Base-by-base conservation (phyloP, 805 yeast genomes). In the Lipomyces spencermartinsiae region DNA sequence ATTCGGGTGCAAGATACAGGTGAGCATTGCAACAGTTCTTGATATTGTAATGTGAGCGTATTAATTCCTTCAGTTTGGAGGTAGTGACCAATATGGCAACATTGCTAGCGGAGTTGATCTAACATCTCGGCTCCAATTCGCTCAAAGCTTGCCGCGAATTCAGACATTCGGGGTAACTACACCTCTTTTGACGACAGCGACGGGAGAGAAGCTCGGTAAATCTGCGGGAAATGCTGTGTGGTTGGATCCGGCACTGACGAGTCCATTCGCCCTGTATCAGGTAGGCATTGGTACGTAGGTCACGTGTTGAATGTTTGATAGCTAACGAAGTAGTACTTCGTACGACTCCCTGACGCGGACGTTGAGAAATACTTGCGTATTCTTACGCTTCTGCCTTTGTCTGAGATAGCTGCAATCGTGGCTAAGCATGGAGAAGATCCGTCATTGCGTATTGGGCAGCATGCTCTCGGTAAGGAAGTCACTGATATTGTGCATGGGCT, bases 71-170 rank as follows among this genome's bases (percentile, higher is more conserved):
- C 31, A 62, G 67, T 39, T 82, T 8, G 99, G 99, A 31, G 99
- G 99, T 5, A 93, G 91, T 76, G 99, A 95, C 77, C 99, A 95
- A 79, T 95, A 97, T 93, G 99, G 99, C 0, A 95, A 95, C 75
- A 95, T 95, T 67, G 92, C 97, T 1, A 98, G 98, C 0, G 99
- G 99, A 0, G 85, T 91, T 53, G 99, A 95, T 74, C 82, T 95
- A 66, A 92, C 93, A 53, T 82, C 89, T 0, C 81, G 97, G 70
- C 76, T 91, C 34, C 68, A 78, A 69, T 73, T 73, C 64, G 63
- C 72, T 19, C 37, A 68, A 4, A 64, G 55, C 37, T 37, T 69
- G 62, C 55, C 63, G 54, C 64, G 69, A 66, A n/a, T 25, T 72
- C 72, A 69, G 39, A 84, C 86, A 2, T 91, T 80, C 77, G 98